Conservation (phyloP, 257 asterid species). For the Leonotis leonurus region DNA sequence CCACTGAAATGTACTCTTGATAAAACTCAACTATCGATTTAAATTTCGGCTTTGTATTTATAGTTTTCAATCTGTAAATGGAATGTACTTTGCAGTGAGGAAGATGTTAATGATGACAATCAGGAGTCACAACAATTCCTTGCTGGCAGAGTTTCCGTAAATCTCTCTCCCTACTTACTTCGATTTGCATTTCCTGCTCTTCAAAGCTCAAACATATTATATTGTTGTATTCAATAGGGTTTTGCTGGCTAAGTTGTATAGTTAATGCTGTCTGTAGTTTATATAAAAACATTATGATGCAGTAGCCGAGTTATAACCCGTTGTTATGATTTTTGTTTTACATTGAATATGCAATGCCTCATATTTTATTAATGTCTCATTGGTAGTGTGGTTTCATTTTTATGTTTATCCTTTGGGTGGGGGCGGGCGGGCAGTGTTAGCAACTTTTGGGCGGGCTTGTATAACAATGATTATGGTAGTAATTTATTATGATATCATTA, state of each 20-base stretch:
- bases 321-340: too few species aligned
- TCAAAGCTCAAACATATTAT: background rate
- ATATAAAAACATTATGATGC: background rate
- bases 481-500: background rate
- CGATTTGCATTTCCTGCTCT: background rate
- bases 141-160: constrained; percentile 36
- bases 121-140: constrained; percentile 24
- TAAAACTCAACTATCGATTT: background rate
- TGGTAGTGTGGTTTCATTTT: background rate
- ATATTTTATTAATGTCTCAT: background rate
- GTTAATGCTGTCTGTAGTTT: background rate
- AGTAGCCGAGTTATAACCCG: too few species aligned
- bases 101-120: constrained; percentile 18
- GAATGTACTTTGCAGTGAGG: constrained; percentile 27
- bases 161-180: background rate
- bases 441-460: too few species aligned
- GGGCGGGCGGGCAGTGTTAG: background rate
- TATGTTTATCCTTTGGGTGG: background rate
- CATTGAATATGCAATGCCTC: background rate
- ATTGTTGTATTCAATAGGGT: background rate
- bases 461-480: too few species aligned
- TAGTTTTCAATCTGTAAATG: background rate
- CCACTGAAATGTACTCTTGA: constrained; percentile 20
- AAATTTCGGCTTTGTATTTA: background rate
- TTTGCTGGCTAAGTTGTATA: background rate